phyloP scores from a whole-genome alignment of 176 grass and related monocot genomes.

The Eleusine coracana region DNA sequence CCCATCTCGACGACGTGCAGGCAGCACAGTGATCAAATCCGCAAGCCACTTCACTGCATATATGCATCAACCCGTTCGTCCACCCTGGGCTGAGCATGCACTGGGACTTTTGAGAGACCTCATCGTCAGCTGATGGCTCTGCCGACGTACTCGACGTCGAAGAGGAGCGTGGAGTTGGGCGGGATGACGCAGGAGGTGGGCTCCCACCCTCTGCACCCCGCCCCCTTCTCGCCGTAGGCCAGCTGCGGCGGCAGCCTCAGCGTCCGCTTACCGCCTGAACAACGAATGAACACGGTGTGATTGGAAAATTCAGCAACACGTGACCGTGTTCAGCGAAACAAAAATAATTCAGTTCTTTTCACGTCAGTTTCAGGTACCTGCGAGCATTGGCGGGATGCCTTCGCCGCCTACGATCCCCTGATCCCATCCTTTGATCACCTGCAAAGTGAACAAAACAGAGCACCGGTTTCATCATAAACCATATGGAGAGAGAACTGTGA shows the following conservation, averaged over 20 bases:
- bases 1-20: neutral
- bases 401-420: slow-evolving; percentile 81
- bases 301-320: neutral
- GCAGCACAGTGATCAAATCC: neutral
- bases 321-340: neutral
- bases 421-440: slow-evolving; percentile 99
- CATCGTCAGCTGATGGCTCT: slow-evolving; percentile 42
- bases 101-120: neutral
- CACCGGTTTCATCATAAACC: neutral
- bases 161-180: slow-evolving; percentile 91
- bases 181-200: slow-evolving; percentile 83
- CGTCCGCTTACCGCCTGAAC: slow-evolving; percentile 78
- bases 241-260: slow-evolving; percentile 84
- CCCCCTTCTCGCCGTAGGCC: slow-evolving; percentile 77
- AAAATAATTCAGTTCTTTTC: neutral
- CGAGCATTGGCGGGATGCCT: slow-evolving; percentile 83
- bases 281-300: too few relatives aligned
- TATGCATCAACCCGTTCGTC: neutral
- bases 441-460: neutral
- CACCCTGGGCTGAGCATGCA: too few relatives aligned
- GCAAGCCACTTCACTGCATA: neutral
- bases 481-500: too few relatives aligned
- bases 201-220: slow-evolving; percentile 77
- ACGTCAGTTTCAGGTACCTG: slow-evolving; percentile 42
- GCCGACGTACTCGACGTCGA: slow-evolving; percentile 89